phyloP scores from a whole-genome alignment of 345 rosid species.

The Microcos paniculata region DNA sequence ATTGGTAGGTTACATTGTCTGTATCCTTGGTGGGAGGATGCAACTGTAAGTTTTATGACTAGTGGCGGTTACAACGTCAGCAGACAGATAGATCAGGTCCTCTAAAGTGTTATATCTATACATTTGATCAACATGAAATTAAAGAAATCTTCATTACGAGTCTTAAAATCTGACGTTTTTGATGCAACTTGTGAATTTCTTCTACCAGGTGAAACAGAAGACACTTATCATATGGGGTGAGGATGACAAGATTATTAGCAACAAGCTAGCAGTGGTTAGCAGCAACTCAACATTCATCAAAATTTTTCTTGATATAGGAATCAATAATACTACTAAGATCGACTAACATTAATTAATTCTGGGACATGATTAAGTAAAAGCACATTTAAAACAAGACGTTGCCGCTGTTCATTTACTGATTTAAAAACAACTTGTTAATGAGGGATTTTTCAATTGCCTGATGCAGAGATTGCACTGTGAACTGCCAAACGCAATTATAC shows the following conservation, averaged over 20 bases:
- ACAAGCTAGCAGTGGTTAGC: constrained; percentile 72
- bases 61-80: constrained; percentile 81
- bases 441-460: not conserved
- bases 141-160: no score
- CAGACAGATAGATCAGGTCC: constrained; percentile 49
- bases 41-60: constrained; percentile 77
- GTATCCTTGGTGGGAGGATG: constrained; percentile 94
- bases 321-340: not conserved
- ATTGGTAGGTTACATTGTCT: constrained; percentile 87
- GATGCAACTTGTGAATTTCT: constrained; percentile 5
- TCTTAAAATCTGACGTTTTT: not conserved
- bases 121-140: not conserved
- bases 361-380: not conserved
- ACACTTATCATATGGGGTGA: constrained; percentile 91
- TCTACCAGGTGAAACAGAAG: constrained; percentile 65
- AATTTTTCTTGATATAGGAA: constrained; percentile 4
- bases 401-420: not conserved
- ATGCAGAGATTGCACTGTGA: constrained; percentile 72
- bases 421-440: not conserved
- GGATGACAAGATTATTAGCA: constrained; percentile 79
- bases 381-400: not conserved
- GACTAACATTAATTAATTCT: not conserved
- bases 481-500: constrained; percentile 55
- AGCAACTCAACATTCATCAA: constrained; percentile 20
- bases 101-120: not conserved